Evolutionary conservation across 2,329 filamentous ascomycete species (phyloP), one percentile per base, ranked within the genome.

Genomic region (Arthroderma sp.): DNA sequence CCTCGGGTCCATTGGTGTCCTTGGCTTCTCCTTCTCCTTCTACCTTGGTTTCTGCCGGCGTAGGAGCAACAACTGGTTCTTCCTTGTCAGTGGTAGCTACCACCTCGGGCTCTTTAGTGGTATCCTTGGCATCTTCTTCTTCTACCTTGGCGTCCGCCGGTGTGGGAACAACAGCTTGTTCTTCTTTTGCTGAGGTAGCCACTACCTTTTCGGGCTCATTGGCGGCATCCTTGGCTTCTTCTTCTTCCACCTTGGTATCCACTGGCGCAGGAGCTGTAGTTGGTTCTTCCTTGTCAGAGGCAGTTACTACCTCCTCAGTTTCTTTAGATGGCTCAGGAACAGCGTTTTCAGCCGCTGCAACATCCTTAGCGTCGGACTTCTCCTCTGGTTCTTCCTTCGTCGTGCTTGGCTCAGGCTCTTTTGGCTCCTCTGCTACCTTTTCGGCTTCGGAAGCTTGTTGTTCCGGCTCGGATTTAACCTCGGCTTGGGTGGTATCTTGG

Each of bases 361-460:
- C 38, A 28, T 40, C 38, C 22, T 40, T 8, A 6, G 7, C 8
- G 29, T 11, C 38, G 15, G 8, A 6, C 15, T 40, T 28, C 22
- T 37, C 36, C n/a, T 37, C n/a, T 37, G 36, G n/a, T 11, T 9
- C 27, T 37, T 11, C n/a, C 11, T 11, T 11, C 36, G 6, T 37
- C 36, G 27, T n/a, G 3, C n/a, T 11, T 8, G 22, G n/a, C 15
- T 9, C 8, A 10, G 40, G 8, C 5, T 7, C 11, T 29, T 45
- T n/a, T 7, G 42, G 42, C 42, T 45, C 38, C 28, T 45, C 43
- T 27, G 15, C 7, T 10, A 5, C n/a, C 9, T 39, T 36, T 2
- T 38, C 51, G 30, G 44, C 40, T 34, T 56, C 48, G 38, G 46
- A 32, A 32, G 48, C 9, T 22, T 6, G 15, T 15, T 42, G 7